A percentile compares a stretch with the other conserved stretches of the same genome.
Evolutionary conservation across 1,284 basidiomycete species (phyloP).

Genomic region (Vanrija sp.): DNA sequence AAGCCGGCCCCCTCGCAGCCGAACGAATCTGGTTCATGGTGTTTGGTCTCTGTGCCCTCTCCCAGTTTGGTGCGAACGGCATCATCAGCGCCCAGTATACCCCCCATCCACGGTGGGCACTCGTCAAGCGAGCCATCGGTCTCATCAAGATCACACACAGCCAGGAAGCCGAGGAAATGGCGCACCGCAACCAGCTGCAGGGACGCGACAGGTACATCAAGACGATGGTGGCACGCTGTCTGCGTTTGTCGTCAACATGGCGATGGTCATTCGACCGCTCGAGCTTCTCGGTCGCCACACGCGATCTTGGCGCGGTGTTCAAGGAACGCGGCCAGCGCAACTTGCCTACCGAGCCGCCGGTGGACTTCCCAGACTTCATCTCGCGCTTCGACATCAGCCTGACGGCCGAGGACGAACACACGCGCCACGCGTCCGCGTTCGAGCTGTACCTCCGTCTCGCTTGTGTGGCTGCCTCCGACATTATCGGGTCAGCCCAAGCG

Average conservation of each 20-base stretch:
- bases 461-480: conserved; percentile 47
- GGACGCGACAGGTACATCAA: conserved; percentile 73
- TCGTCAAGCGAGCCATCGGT: conserved; percentile 60
- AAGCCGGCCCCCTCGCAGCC: conserved; percentile 54
- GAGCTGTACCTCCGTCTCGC: conserved; percentile 64
- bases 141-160: conserved; percentile 60
- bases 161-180: conserved; percentile 53
- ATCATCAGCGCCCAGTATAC: conserved; percentile 39
- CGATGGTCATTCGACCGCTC: conserved; percentile 66
- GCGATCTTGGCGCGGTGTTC: conserved; percentile 70
- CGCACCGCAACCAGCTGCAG: conserved; percentile 53
- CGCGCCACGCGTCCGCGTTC: conserved; percentile 65
- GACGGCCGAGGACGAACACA: conserved; percentile 55
- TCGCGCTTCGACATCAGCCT: conserved; percentile 58
- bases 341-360: conserved; percentile 62
- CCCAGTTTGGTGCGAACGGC: conserved; percentile 73
- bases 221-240: conserved; percentile 68
- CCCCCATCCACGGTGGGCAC: conserved; percentile 64
- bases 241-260: conserved; percentile 68
- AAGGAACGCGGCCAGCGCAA: conserved; percentile 74
- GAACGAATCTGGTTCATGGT: conserved; percentile 71
- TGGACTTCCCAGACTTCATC: conserved; percentile 77
- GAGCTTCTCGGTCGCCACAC: conserved; percentile 60
- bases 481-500: conserved; percentile 35
- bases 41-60: conserved; percentile 67